phyloP scores from a whole-genome alignment of 2,329 filamentous ascomycete species.

The Phyllosticta ampelicida region DNA sequence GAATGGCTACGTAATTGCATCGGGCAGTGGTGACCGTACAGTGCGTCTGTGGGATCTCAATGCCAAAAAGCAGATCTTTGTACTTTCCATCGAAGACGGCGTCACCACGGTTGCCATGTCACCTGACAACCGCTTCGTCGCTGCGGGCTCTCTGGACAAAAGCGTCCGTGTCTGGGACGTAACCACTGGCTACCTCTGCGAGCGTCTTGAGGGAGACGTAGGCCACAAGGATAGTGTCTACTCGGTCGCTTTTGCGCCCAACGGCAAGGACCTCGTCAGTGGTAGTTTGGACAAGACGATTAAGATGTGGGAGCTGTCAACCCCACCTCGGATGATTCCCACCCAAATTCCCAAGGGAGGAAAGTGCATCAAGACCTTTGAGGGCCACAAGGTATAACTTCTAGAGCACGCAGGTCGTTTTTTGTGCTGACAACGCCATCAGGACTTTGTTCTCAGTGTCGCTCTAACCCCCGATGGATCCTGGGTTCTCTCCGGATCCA shows the following conservation, averaged over 20 bases:
- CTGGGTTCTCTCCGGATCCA: conserved; percentile 96
- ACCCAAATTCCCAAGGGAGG: conserved; percentile 67
- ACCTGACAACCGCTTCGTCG: conserved; percentile 86
- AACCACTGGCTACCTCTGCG: conserved; percentile 70
- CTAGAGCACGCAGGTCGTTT: neutral
- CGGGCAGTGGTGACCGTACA: conserved; percentile 86
- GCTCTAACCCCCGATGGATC: conserved; percentile 86
- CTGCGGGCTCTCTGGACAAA: conserved; percentile 92
- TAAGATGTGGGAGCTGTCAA: conserved; percentile 94
- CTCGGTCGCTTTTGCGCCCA: conserved; percentile 89
- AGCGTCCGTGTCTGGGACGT: conserved; percentile 97
- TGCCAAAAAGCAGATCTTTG: conserved; percentile 68
- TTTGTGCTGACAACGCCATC: neutral
- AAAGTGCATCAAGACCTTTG: conserved; percentile 92
- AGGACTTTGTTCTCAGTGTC: conserved; percentile 95
- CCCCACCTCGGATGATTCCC: conserved; percentile 55
- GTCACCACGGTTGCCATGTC: conserved; percentile 97
- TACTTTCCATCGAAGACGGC: conserved; percentile 87
- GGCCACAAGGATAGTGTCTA: conserved; percentile 97
- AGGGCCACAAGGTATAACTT: conserved; percentile 73
- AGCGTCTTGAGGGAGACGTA: conserved; percentile 83
- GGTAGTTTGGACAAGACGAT: conserved; percentile 96
- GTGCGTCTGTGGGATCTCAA: conserved; percentile 96
- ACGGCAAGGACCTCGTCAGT: conserved; percentile 83
- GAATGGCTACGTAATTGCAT: conserved; percentile 88